These are phyloP conservation scores for Coniella vitis DNA, from an alignment of 2,329 filamentous ascomycete species.

Conservation along the genomic window DNA sequence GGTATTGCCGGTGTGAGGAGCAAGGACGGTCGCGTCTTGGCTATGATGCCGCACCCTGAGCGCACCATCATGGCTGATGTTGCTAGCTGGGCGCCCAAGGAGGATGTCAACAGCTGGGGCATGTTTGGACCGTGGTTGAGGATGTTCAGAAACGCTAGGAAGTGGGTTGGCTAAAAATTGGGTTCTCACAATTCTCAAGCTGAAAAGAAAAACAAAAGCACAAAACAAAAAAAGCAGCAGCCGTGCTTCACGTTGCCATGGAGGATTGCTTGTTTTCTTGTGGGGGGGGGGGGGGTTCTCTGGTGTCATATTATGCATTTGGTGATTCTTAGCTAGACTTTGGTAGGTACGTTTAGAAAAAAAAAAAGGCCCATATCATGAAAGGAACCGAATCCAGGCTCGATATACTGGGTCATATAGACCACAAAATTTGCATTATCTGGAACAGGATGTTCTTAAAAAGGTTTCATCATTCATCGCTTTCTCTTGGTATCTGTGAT, in stretches of 20 bases:
- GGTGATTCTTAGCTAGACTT: too few relatives aligned
- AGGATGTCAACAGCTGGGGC: constrained; percentile 60
- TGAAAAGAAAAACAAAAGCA: too few relatives aligned
- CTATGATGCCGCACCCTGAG: constrained; percentile 92
- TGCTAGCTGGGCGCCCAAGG: constrained; percentile 62
- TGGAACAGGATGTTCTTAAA: too few relatives aligned
- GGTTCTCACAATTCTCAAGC: neutral
- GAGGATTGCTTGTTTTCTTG: too few relatives aligned
- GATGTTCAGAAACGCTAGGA: constrained; percentile 79
- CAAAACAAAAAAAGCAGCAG: neutral
- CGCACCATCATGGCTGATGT: constrained; percentile 78
- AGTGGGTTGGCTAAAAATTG: constrained; percentile 66
- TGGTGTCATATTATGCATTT: too few relatives aligned
- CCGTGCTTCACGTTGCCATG: too few relatives aligned
- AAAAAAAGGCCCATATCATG: too few relatives aligned
- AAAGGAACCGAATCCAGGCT: too few relatives aligned
- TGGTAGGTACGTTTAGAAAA: too few relatives aligned
- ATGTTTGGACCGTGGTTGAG: constrained; percentile 80
- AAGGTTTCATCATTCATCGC: neutral
- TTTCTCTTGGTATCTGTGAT: neutral
- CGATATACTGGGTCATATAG: too few relatives aligned
- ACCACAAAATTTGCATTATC: too few relatives aligned
- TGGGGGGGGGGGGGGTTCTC: too few relatives aligned
- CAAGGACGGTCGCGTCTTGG: constrained; percentile 71
- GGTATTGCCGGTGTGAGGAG: constrained; percentile 77